Conservation (phyloP, 2,329 filamentous ascomycete species). For the Trichophyton verrucosum region DNA sequence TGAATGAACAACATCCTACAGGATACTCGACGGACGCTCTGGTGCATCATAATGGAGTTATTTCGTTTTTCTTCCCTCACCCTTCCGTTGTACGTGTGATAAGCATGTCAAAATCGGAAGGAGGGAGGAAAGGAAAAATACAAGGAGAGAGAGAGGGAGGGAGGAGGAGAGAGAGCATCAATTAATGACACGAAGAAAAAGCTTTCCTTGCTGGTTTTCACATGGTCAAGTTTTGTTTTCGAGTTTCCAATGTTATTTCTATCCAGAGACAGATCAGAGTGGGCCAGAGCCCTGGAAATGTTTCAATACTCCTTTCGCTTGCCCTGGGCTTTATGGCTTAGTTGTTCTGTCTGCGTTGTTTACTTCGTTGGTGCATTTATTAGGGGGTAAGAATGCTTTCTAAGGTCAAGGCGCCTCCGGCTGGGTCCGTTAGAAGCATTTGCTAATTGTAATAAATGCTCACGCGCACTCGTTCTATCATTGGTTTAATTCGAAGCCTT, state of each 20-base stretch:
- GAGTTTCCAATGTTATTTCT: neutral
- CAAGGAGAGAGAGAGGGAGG: too few species aligned
- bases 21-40: neutral
- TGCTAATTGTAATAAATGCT: neutral
- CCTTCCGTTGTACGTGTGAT: neutral
- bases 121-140: neutral
- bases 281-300: neutral
- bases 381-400: neutral
- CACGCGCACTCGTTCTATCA: neutral
- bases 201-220: neutral
- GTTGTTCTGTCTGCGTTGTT: neutral
- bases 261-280: neutral
- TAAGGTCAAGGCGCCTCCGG: neutral
- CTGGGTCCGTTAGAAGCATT: neutral
- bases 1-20: neutral
- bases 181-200: neutral
- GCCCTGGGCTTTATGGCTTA: neutral
- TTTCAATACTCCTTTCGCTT: neutral
- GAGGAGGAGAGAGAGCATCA: neutral
- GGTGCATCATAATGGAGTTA: conserved; percentile 1
- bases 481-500: too few species aligned
- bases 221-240: neutral
- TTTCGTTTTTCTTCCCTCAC: neutral
- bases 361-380: neutral
- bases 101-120: too few species aligned